Evolutionary conservation across 176 grass and related monocot species (phyloP).

Genomic region (Aegilops sharonensis): DNA sequence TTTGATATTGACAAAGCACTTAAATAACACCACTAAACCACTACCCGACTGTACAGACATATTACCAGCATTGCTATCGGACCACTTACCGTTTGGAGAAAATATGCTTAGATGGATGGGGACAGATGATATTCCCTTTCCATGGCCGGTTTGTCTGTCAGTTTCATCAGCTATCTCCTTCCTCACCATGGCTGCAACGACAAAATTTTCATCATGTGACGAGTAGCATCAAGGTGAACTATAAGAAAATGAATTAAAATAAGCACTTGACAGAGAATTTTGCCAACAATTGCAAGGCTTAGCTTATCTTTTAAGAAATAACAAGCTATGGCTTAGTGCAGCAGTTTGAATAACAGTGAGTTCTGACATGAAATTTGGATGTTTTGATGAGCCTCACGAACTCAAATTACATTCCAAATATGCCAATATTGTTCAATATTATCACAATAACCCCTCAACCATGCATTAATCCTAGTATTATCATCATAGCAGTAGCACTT

Average conservation of each 20-base stretch:
- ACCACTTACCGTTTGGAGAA: conserved; percentile 67
- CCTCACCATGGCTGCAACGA: conserved; percentile 72
- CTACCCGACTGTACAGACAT: background rate
- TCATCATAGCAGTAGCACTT: background rate
- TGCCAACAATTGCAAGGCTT: background rate
- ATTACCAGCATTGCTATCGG: background rate
- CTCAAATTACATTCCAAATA: background rate
- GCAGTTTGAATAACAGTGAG: background rate
- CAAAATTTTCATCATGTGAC: background rate
- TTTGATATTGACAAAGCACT: background rate
- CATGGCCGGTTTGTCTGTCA: conserved; percentile 86
- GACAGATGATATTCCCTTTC: conserved; percentile 82
- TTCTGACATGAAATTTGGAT: background rate
- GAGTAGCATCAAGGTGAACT: background rate
- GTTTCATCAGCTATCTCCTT: conserved; percentile 96
- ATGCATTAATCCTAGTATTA: background rate
- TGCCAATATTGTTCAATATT: background rate
- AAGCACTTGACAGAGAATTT: background rate
- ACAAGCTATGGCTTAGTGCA: background rate
- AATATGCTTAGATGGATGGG: conserved; percentile 92
- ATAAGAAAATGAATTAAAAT: background rate
- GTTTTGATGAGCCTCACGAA: background rate
- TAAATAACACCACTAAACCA: background rate
- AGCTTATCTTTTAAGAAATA: background rate
- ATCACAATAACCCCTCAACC: background rate